A percentile compares a stretch with the other conserved stretches of the same genome.
Evolutionary conservation across 148 eudicot species (phyloP).

Genomic region (Rhododendron williamsianum): DNA sequence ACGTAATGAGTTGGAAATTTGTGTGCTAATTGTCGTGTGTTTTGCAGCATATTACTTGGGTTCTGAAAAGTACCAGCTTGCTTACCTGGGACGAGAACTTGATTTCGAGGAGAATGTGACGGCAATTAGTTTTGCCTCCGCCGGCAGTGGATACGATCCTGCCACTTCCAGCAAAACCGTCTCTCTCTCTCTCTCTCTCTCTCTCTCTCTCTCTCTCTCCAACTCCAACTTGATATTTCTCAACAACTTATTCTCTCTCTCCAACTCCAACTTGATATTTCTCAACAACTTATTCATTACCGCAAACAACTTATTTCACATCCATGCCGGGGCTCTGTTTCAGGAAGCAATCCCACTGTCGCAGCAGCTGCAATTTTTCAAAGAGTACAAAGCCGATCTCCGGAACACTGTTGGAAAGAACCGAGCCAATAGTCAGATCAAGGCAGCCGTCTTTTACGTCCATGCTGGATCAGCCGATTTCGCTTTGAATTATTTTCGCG

Average conservation of each 20-base stretch:
- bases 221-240: too few relatives aligned
- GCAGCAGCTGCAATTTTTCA: background rate
- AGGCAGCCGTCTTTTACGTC: background rate
- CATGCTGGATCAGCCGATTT: background rate
- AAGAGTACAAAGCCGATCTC: background rate
- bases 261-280: too few relatives aligned
- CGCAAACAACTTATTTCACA: background rate
- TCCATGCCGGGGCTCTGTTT: background rate
- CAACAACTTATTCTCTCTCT: too few relatives aligned
- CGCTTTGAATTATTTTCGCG: background rate
- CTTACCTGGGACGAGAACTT: background rate
- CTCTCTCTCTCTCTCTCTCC: too few relatives aligned
- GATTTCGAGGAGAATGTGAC: background rate
- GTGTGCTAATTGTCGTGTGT: background rate
- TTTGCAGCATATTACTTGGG: background rate
- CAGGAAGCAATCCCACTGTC: constrained; percentile 4
- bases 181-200: constrained; percentile 9
- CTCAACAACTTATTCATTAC: too few relatives aligned
- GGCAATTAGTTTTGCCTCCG: constrained; percentile 10
- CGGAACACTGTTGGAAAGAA: background rate
- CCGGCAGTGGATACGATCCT: background rate
- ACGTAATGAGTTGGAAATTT: too few relatives aligned
- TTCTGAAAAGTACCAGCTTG: background rate
- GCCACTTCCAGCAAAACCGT: background rate
- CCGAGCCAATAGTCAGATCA: background rate